Evolutionary conservation across 108 stramenopile genomes (phyloP), one percentile per base, ranked within the genome.

Genomic region (Parietichytrium sp.): DNA sequence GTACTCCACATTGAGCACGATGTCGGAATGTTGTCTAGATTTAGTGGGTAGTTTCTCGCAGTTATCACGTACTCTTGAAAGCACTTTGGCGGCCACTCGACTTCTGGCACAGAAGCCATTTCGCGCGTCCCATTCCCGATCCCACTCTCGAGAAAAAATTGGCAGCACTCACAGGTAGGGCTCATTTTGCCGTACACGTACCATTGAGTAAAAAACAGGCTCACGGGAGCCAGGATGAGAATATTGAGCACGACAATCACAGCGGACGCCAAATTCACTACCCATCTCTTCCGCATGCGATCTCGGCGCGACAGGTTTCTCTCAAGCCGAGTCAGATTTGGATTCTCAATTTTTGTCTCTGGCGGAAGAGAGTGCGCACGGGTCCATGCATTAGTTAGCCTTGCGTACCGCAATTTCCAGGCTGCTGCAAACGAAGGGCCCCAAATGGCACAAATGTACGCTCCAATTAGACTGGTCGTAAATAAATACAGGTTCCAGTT

Each of bases 201-300:
- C 61, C 61, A 72, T 45, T 72, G 61, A 7, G 61, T 72, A 25
- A 72, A 72, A 45, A 72, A 25, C 6, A 72, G 61, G 20, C 61
- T 72, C 16, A 72, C 61, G 33, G 61, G 61, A 18, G 45, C 61
- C 8, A 72, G 33, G 13, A 72, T 6, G 61, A 72, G 38, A 20
- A 72, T 72, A 45, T 72, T 72, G 38, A 72, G n/a, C 10, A 38
- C 6, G 10, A 72, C 61, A 7, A 72, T 6, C 6, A 72, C 20
- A n/a, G 45, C 1, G 6, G 61, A 45, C 16, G 3, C 6, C 29
- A 25, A 16, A 38, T 42, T 38, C 0, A 3, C 61, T 6, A 38
- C 8, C 13, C 15, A 6, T 1, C 61, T 16, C 6, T 42, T 33
- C 42, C 61, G 33, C 13, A 45, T 33, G n/a, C 61, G 6, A 6